Conservation (phyloP, 2,329 filamentous ascomycete genomes). For the Apiospora arundinis region DNA sequence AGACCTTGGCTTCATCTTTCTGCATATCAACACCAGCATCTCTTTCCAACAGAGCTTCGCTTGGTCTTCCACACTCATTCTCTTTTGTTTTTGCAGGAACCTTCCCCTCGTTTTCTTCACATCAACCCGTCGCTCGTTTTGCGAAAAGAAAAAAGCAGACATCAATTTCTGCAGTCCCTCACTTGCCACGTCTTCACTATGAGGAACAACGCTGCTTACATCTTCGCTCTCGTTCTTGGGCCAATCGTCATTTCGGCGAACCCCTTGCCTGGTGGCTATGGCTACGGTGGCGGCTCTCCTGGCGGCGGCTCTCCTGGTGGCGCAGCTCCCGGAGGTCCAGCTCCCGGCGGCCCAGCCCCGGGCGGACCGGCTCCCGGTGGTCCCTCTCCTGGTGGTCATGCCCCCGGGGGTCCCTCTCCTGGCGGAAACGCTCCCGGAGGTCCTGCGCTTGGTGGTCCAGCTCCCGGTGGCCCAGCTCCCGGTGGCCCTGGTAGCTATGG, state of each 20-base stretch:
- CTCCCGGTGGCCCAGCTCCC: background rate
- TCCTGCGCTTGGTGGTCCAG: background rate
- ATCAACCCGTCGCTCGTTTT: background rate
- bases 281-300: background rate
- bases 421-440: background rate
- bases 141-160: background rate
- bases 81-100: background rate
- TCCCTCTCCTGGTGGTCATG: background rate
- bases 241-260: background rate
- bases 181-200: background rate
- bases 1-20: background rate
- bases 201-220: background rate
- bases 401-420: background rate
- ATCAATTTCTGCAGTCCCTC: background rate
- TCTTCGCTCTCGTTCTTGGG: constrained; percentile 8
- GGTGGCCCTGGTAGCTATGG: background rate
- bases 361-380: background rate
- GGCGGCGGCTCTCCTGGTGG: background rate
- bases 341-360: background rate
- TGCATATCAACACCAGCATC: background rate
- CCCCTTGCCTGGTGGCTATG: background rate
- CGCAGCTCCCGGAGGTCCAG: background rate
- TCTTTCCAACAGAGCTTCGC: background rate
- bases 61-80: background rate
- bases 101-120: background rate